These are phyloP conservation scores for Coemansia sp. DNA, from an alignment of 192 early-diverging fungal genomes.

Conservation along the genomic window DNA sequence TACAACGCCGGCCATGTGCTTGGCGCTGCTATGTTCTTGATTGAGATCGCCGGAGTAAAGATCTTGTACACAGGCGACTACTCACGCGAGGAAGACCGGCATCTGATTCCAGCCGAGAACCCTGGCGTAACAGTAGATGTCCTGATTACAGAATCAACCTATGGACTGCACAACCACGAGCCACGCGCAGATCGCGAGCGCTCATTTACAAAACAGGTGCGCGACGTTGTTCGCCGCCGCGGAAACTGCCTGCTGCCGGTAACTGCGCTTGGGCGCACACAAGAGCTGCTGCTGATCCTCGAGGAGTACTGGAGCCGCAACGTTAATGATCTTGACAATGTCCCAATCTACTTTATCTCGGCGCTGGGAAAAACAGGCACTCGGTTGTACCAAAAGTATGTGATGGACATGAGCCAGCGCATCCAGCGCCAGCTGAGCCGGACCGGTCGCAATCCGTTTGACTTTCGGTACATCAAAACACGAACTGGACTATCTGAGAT, in stretches of 20 bases:
- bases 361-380: slow-evolving; percentile 96
- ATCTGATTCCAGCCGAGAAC: slow-evolving; percentile 93
- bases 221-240: slow-evolving; percentile 78
- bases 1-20: slow-evolving; percentile 99
- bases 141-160: slow-evolving; percentile 94
- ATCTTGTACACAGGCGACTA: slow-evolving; percentile 98
- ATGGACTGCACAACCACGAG: slow-evolving; percentile 95
- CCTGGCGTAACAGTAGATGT: slow-evolving; percentile 85
- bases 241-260: slow-evolving; percentile 95
- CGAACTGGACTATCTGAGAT: slow-evolving; percentile 82
- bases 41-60: slow-evolving; percentile 86
- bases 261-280: slow-evolving; percentile 95
- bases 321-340: slow-evolving; percentile 73
- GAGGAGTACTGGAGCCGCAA: slow-evolving; percentile 97
- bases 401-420: slow-evolving; percentile 96
- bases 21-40: slow-evolving; percentile 96
- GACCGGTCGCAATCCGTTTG: slow-evolving; percentile 86
- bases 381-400: slow-evolving; percentile 94
- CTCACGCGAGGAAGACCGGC: slow-evolving; percentile 97
- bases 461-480: slow-evolving; percentile 93
- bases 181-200: slow-evolving; percentile 90
- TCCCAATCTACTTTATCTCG: slow-evolving; percentile 95
- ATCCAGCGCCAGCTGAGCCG: slow-evolving; percentile 83
- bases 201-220: slow-evolving; percentile 80
- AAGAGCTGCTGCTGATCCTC: slow-evolving; percentile 93